Conservation (phyloP, 768 basidiomycete species). For the Rhizopogon roseolus region DNA sequence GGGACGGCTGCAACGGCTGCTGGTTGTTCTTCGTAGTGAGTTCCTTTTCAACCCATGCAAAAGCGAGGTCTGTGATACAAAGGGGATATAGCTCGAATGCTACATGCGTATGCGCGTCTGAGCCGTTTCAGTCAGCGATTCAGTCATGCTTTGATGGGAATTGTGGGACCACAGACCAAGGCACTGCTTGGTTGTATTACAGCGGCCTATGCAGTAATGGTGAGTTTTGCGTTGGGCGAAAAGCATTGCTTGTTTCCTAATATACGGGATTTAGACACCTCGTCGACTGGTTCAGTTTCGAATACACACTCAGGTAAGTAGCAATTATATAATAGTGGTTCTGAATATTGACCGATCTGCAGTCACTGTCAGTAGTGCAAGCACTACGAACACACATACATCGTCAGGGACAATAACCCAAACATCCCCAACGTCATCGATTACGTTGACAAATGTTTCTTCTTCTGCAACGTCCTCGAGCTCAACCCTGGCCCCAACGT, state of each 20-base stretch:
- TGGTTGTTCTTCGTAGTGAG: neutral
- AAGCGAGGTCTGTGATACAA: neutral
- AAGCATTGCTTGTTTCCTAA: neutral
- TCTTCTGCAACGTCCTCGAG: neutral
- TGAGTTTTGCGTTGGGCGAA: neutral
- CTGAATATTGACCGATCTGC: neutral
- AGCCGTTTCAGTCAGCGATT: neutral
- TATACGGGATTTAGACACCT: neutral
- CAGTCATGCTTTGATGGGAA: neutral
- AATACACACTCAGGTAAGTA: neutral
- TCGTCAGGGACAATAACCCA: neutral
- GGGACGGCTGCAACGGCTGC: neutral
- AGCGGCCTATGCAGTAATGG: neutral
- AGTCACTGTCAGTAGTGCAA: neutral
- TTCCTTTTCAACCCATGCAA: neutral
- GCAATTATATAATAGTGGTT: neutral
- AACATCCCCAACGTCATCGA: neutral
- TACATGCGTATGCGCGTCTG: neutral
- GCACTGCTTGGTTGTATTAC: neutral
- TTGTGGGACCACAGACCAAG: neutral
- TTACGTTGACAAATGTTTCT: neutral
- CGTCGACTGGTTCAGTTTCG: neutral
- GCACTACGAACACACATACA: neutral
- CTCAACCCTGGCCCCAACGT: neutral
- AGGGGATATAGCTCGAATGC: neutral